These are phyloP conservation scores for Colletotrichum sp. DNA, from an alignment of 2,329 filamentous ascomycete genomes.

Conservation along the genomic window DNA sequence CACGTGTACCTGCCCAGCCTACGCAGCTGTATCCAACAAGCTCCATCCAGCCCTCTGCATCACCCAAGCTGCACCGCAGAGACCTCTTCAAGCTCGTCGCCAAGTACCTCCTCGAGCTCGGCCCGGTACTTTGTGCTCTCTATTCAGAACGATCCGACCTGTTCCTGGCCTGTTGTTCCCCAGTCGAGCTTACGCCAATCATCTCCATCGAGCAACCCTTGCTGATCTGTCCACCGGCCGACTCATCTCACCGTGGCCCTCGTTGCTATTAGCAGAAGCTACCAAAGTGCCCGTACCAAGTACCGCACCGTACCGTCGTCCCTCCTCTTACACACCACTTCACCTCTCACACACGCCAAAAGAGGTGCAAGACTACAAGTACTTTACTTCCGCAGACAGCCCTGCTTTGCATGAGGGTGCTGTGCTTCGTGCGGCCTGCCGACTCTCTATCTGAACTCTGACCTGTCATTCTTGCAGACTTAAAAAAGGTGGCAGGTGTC, in stretches of 20 bases:
- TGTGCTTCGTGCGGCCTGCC: neutral
- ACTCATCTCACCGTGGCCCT: neutral
- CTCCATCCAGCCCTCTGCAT: neutral
- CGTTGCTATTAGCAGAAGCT: neutral
- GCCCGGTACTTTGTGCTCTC: neutral
- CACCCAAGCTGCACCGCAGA: neutral
- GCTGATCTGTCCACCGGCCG: conserved; percentile 12
- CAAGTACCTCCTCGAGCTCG: neutral
- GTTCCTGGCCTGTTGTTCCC: neutral
- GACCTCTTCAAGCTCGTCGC: neutral
- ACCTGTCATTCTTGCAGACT: neutral
- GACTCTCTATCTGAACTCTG: conserved; percentile 9
- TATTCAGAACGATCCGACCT: neutral
- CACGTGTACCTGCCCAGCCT: neutral
- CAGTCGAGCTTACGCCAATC: conserved; percentile 13
- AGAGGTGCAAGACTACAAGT: neutral
- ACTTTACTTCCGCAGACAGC: neutral
- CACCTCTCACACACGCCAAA: neutral
- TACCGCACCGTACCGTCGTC: neutral
- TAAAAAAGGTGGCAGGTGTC: conserved; percentile 6
- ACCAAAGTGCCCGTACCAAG: neutral
- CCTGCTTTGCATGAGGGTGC: neutral
- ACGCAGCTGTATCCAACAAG: neutral
- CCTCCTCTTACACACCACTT: conserved; percentile 15
- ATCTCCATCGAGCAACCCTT: neutral